These are phyloP conservation scores for Pinus tabuliformis DNA, from an alignment of 75 land plant species.

Conservation along the genomic window DNA sequence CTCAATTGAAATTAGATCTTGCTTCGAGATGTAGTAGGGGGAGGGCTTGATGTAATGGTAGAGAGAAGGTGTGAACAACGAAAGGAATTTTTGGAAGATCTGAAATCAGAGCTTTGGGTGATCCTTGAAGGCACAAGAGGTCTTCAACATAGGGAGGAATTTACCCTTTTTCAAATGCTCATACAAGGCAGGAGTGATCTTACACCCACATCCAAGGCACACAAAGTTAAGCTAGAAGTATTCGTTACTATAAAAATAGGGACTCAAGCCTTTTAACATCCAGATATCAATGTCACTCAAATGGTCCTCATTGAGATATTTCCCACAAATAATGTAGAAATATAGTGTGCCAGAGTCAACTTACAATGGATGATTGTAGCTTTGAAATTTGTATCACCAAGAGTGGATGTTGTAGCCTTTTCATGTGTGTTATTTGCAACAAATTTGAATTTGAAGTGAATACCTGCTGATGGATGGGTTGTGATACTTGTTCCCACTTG, in stretches of 20 bases:
- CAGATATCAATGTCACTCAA: conserved; percentile 69
- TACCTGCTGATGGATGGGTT: conserved; percentile 90
- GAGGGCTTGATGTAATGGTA: conserved; percentile 53
- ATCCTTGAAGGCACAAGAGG: conserved; percentile 76
- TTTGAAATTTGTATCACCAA: conserved; percentile 71
- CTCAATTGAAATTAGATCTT: conserved; percentile 47
- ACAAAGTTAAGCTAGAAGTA: conserved; percentile 77
- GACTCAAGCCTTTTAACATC: conserved; percentile 84
- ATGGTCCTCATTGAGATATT: conserved; percentile 67
- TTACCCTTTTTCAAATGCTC: conserved; percentile 64
- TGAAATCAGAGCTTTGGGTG: conserved; percentile 59
- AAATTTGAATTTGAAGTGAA: conserved; percentile 95
- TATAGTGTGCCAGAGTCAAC: conserved; percentile 69
- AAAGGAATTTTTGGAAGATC: conserved; percentile 69
- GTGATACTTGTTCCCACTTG: conserved; percentile 92
- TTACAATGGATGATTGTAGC: conserved; percentile 84
- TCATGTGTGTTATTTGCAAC: conserved; percentile 88
- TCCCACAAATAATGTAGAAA: conserved; percentile 79
- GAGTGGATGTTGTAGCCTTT: conserved; percentile 85
- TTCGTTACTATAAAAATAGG: conserved; percentile 89
- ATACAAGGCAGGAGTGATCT: conserved; percentile 67
- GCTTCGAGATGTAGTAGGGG: conserved; percentile 66
- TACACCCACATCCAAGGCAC: conserved; percentile 49
- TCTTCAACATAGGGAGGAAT: conserved; percentile 73
- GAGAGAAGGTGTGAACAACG: conserved; percentile 62